Evolutionary conservation across 202 grass and related monocot species (phyloP), one percentile per base, ranked within the genome.

Genomic region (Panicum hallii): DNA sequence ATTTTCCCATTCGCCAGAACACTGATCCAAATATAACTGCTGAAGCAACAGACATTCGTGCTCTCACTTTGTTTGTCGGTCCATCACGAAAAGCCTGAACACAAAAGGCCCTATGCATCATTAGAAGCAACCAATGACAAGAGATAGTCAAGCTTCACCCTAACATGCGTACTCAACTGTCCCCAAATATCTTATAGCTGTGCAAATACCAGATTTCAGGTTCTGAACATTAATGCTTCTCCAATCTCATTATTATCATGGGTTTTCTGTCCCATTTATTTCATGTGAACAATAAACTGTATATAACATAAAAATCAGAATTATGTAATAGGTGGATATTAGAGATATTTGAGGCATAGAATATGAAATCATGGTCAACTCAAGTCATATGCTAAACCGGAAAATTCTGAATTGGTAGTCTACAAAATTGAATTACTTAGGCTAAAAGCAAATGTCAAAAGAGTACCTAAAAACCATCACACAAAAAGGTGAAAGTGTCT

Each of bases 21-120:
- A 99, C 93, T 9, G 93, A 99, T 78, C 96, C 96, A 79, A 99
- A 99, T 89, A 99, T 99, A 86, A 96, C 82, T 63, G 96, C 91
- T 89, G 96, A 96, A 86, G 93, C 93, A 85, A 96, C 84, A 75
- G 91, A 99, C 93, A 99, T 96, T 74, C 96, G 89, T 83, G 90
- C 79, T 89, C 96, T 93, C 75, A 99, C 93, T 87, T 94, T 99
- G 78, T 99, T 99, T 89, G 96, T 99, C 80, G 93, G 96, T 80
- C 91, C 93, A 86, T 99, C 96, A 89, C 91, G 88, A 89, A 88
- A 94, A 88, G 91, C 96, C 96, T 99, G 86, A 73, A 52, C 44
- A 91, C 11, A 83, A 53, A 76, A 78, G 45, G 36, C 44, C 47
- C 58, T 79, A 87, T 32, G 23, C 64, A 44, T 63, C 76, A 66